These are phyloP conservation scores for Russula sp. DNA, from an alignment of 768 basidiomycete species.

Conservation along the genomic window DNA sequence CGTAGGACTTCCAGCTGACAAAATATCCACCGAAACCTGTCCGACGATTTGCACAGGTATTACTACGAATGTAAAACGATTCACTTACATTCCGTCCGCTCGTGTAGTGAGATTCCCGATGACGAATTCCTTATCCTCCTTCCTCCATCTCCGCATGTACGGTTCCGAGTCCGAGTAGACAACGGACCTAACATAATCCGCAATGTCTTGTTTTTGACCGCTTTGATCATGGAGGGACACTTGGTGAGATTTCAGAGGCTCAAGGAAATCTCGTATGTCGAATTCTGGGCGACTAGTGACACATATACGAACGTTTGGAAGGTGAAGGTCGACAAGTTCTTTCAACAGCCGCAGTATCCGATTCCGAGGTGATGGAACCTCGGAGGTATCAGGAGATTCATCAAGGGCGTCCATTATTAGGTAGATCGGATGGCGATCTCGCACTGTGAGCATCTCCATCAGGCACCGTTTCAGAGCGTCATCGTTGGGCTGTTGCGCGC, in stretches of 20 bases:
- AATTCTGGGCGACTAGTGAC: slow-evolving; percentile 4
- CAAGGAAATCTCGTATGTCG: slow-evolving; percentile 1
- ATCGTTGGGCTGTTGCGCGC: not conserved
- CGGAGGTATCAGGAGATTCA: not conserved
- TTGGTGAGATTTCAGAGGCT: not conserved
- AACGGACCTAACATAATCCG: not conserved
- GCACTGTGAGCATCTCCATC: slow-evolving; percentile 3
- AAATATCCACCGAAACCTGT: not conserved
- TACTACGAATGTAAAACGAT: not conserved
- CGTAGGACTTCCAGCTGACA: not conserved
- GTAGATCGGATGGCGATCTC: not conserved
- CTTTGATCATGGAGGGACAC: slow-evolving; percentile 2
- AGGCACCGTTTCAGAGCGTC: not conserved
- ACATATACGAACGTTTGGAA: not conserved
- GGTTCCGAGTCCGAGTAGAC: not conserved
- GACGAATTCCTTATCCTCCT: not conserved
- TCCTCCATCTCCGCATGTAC: not conserved
- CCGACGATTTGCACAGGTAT: not conserved
- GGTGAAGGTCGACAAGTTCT: not conserved
- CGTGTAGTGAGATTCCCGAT: not conserved
- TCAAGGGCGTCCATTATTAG: slow-evolving; percentile 3
- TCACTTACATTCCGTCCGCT: not conserved
- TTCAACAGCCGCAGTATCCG: not conserved
- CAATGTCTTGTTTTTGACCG: slow-evolving; percentile 3
- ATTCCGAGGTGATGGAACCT: not conserved